Evolutionary conservation across 1,139 yeast species (phyloP).

Genomic region (Saccharomyces uvarum): DNA sequence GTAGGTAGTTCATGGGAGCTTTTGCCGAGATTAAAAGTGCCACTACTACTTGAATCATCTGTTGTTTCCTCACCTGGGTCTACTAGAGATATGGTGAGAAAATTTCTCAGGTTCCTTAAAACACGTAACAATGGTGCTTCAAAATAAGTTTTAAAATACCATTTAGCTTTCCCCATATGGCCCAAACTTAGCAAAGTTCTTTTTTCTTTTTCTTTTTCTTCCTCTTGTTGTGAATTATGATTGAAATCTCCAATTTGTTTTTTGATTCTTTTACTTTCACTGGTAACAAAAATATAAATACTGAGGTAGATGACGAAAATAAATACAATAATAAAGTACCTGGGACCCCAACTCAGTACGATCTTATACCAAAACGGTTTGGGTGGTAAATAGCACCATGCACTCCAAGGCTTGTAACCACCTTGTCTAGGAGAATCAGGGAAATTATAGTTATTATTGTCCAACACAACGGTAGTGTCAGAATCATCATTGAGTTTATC

Average conservation of each 20-base stretch:
- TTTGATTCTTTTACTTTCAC: slow-evolving; percentile 51
- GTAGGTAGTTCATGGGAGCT: neutral
- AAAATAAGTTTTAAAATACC: neutral
- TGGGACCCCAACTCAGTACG: slow-evolving; percentile 75
- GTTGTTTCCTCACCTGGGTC: slow-evolving; percentile 14
- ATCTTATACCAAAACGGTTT: slow-evolving; percentile 68
- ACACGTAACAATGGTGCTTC: slow-evolving; percentile 12
- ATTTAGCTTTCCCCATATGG: neutral
- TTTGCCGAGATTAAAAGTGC: neutral
- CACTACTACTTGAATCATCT: slow-evolving; percentile 2
- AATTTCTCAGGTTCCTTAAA: slow-evolving; percentile 7
- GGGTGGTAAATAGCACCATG: slow-evolving; percentile 79
- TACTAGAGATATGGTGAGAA: slow-evolving; percentile 14
- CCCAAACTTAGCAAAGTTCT: slow-evolving; percentile 12
- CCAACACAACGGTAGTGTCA: slow-evolving; percentile 19
- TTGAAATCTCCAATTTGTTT: slow-evolving; percentile 22
- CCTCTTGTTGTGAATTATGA: slow-evolving; percentile 5
- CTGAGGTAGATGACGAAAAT: slow-evolving; percentile 61
- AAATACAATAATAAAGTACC: slow-evolving; percentile 57
- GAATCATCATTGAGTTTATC: slow-evolving; percentile 13
- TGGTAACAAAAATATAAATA: slow-evolving; percentile 66
- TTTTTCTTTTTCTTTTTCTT: slow-evolving; percentile 5
- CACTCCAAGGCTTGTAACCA: slow-evolving; percentile 57
- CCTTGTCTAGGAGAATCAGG: slow-evolving; percentile 24
- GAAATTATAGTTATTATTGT: slow-evolving; percentile 22